Percentiles rank a stretch among this genome's conserved stretches.
These are phyloP conservation scores for Diaporthe eres DNA, from an alignment of 2,329 filamentous ascomycete species.

Conservation along the genomic window DNA sequence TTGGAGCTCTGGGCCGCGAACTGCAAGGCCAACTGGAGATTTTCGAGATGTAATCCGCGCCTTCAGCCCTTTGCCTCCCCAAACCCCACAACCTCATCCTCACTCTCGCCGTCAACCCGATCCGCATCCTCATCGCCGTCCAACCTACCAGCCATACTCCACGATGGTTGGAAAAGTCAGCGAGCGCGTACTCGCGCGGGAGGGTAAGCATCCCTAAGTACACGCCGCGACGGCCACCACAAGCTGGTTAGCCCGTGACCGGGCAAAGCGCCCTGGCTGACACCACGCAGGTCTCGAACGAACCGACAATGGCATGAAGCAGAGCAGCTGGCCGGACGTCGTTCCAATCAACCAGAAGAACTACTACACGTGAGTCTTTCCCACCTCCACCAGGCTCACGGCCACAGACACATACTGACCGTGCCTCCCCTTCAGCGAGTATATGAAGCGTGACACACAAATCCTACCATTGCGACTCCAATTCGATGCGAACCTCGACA, in stretches of 20 bases:
- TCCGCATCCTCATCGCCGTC: conserved; percentile 41
- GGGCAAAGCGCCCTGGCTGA: conserved; percentile 36
- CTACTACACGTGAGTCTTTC: conserved; percentile 85
- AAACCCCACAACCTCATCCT: conserved; percentile 20
- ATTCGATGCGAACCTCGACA: conserved; percentile 86
- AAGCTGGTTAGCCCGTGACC: neutral
- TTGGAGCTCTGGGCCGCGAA: conserved; percentile 36
- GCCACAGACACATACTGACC: conserved; percentile 43
- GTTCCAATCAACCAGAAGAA: conserved; percentile 99
- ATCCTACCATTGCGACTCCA: conserved; percentile 90
- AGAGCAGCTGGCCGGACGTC: conserved; percentile 93
- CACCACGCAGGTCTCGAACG: conserved; percentile 82
- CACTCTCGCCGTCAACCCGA: conserved; percentile 26
- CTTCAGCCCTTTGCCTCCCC: neutral
- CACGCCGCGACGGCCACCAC: conserved; percentile 12
- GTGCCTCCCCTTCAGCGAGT: conserved; percentile 75
- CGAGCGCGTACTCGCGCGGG: conserved; percentile 73
- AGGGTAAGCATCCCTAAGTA: conserved; percentile 62
- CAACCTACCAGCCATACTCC: conserved; percentile 43
- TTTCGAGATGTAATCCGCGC: conserved; percentile 37
- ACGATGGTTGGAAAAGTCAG: conserved; percentile 76
- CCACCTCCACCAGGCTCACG: neutral
- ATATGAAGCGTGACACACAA: conserved; percentile 98
- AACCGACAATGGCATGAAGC: conserved; percentile 98
- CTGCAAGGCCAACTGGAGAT: conserved; percentile 30